These are phyloP conservation scores for Pleurotus sapidus DNA, from an alignment of 768 basidiomycete species.

Conservation along the genomic window DNA sequence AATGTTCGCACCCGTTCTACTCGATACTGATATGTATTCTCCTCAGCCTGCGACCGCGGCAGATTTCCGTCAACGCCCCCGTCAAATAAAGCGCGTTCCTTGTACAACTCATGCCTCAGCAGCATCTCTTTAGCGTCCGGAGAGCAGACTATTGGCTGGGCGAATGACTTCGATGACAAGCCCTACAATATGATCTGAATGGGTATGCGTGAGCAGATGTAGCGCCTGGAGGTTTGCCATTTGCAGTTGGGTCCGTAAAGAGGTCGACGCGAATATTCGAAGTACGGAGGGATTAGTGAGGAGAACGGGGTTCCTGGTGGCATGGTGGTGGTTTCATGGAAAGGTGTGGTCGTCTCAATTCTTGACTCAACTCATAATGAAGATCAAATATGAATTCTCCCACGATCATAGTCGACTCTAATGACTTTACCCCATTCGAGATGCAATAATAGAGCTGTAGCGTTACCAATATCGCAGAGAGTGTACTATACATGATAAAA, in stretches of 20 bases:
- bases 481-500: no score
- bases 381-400: no score
- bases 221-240: slow-evolving; percentile 42
- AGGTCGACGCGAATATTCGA: slow-evolving; percentile 79
- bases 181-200: slow-evolving; percentile 86
- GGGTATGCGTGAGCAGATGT: slow-evolving; percentile 86
- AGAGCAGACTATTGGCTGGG: slow-evolving; percentile 72
- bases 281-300: slow-evolving; percentile 77
- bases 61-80: neutral
- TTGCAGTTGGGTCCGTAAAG: slow-evolving; percentile 48
- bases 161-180: slow-evolving; percentile 72
- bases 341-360: neutral
- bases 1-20: slow-evolving; percentile 58
- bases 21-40: slow-evolving; percentile 44
- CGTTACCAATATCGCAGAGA: no score
- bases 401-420: no score
- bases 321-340: slow-evolving; percentile 39
- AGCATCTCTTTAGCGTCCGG: slow-evolving; percentile 85
- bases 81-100: slow-evolving; percentile 49
- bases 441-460: no score
- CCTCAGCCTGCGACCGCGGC: neutral
- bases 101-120: slow-evolving; percentile 68
- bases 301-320: slow-evolving; percentile 76
- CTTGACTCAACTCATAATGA: no score
- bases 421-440: no score